phyloP scores from a whole-genome alignment of 148 eudicot genomes.

The Rhododendron vialii region DNA sequence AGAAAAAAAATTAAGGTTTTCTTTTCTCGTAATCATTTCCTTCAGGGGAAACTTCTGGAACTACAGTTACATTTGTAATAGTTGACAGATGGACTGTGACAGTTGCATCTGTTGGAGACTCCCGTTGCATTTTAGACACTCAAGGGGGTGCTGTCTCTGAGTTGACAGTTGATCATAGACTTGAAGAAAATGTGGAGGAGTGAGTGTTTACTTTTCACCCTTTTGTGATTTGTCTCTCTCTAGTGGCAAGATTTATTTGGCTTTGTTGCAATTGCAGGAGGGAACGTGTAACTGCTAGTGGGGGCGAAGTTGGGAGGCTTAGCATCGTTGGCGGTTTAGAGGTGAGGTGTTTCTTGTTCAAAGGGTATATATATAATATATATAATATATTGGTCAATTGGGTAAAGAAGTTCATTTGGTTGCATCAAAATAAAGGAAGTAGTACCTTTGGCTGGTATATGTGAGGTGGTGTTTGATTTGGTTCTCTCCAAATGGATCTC shows the following conservation, averaged over 20 bases:
- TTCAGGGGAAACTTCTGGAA: conserved; percentile 92
- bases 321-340: conserved; percentile 73
- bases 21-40: neutral
- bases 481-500: neutral
- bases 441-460: neutral
- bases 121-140: conserved; percentile 92
- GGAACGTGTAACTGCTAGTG: conserved; percentile 92
- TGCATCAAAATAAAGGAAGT: neutral
- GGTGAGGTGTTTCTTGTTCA: conserved; percentile 32
- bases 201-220: neutral
- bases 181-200: conserved; percentile 92
- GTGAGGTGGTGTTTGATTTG: neutral
- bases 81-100: conserved; percentile 97
- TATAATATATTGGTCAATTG: neutral
- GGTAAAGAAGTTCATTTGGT: neutral
- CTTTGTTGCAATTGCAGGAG: conserved; percentile 20
- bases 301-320: conserved; percentile 95
- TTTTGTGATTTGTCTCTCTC: neutral
- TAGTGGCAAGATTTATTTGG: neutral
- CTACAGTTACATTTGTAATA: conserved; percentile 94
- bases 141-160: conserved; percentile 83
- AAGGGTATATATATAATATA: neutral
- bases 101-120: conserved; percentile 98
- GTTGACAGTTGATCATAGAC: conserved; percentile 88
- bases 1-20: neutral